Evolutionary conservation across 352 stramenopile species (phyloP), one percentile per base, ranked within the genome.

Genomic region (Pythium brassicae): DNA sequence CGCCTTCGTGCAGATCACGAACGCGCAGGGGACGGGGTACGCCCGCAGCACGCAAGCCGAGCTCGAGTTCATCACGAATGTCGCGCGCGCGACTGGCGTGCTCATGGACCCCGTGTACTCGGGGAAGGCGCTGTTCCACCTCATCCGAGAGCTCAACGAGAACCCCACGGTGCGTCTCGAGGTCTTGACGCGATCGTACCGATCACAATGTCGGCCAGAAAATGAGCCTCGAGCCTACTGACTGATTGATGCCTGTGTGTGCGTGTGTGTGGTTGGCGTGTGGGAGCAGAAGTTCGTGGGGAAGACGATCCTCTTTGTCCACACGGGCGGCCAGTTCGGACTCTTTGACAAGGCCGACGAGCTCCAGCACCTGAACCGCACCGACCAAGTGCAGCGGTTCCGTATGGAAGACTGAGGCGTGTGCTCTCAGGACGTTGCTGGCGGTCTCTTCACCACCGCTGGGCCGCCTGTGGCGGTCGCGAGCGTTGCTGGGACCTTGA

Each of bases 341-440:
- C 65, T 97, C 29, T 98, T 88, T 67, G 91, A 98, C 71, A 97
- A 97, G 63, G 78, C 71, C 17, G 65, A 84, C 59, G 76, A 91
- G 39, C 68, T 98, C 20, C 56, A 86, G 23, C 57, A 72, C 10
- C 35, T 89, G 10, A 71, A 77, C 34, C 69, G 72, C 1, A 65
- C 72, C 29, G 67, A 79, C 58, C 67, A 80, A 55, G 64, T 86
- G 53, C 66, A 74, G 52, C 72, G 73, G 27, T 92, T 89, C 51
- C 57, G 47, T 20, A 89, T 88, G 76, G 77, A 88, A 1, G 57
- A 63, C n/a, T 56, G 15, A 55, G 25, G 15, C 3, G 19, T 22
- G 43, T 9, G 9, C n/a, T n/a, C n/a, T n/a, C n/a, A n/a, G n/a
- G n/a, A n/a, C n/a, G 37, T 44, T 44, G 40, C 19, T 22, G 15